These are phyloP conservation scores for Jasminum sambac DNA, from an alignment of 257 asterid species.

Conservation along the genomic window DNA sequence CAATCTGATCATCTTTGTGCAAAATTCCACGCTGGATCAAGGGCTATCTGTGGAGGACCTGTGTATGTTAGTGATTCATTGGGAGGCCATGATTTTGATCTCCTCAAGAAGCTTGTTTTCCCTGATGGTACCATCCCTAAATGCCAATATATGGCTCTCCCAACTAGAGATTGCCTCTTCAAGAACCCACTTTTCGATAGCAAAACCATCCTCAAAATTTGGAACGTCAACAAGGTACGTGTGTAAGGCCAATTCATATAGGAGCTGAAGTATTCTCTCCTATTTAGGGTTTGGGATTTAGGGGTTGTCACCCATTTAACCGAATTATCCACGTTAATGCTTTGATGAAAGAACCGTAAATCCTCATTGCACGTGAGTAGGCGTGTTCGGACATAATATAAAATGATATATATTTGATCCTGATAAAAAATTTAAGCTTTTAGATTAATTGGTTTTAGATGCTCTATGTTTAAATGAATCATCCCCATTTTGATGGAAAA, in stretches of 20 bases:
- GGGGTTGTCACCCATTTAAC: no score
- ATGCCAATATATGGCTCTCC: slow-evolving; percentile 33
- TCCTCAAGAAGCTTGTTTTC: slow-evolving; percentile 8
- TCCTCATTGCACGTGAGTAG: no score
- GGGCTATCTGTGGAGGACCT: slow-evolving; percentile 14
- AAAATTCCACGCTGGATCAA: slow-evolving; percentile 20
- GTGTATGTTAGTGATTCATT: slow-evolving; percentile 24
- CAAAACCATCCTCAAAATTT: slow-evolving; percentile 21
- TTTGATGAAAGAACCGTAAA: no score
- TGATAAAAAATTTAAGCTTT: no score
- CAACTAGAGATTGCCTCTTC: slow-evolving; percentile 21
- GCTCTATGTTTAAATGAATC: no score
- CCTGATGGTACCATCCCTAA: slow-evolving; percentile 27
- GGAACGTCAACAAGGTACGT: slow-evolving; percentile 17
- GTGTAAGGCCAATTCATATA: no score
- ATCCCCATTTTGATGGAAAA: no score
- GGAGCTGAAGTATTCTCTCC: neutral
- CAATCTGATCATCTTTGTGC: slow-evolving; percentile 35
- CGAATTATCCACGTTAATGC: no score
- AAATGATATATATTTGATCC: no score
- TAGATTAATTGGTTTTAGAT: no score
- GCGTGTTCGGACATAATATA: no score
- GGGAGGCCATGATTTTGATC: slow-evolving; percentile 13
- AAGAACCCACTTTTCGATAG: slow-evolving; percentile 14
- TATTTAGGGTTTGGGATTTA: no score